A percentile compares a stretch with the other conserved stretches of the same genome.
Conservation (phyloP, 345 rosid genomes). For the Salix udensis region DNA sequence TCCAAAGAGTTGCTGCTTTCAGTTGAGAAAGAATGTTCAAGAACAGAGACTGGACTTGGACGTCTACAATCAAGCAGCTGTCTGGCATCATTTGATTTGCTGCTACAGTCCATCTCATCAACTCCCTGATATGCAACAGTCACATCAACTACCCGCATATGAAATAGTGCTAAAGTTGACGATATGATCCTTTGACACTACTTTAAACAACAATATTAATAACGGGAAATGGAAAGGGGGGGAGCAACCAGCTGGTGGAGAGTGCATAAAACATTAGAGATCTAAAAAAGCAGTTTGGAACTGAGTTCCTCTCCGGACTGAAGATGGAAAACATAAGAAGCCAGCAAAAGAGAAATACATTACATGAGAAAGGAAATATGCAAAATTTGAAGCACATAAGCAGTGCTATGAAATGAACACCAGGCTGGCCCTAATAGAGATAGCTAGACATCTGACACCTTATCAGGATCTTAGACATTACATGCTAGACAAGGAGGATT, state of each 20-base stretch:
- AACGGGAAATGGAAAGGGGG: too few relatives aligned
- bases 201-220: too few relatives aligned
- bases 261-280: too few relatives aligned
- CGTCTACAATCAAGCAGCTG: conserved; percentile 34
- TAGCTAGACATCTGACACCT: not conserved
- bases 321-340: not conserved
- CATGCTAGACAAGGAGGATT: not conserved
- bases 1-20: conserved; percentile 67
- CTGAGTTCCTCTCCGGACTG: not conserved
- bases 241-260: too few relatives aligned
- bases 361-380: not conserved
- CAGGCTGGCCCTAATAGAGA: not conserved
- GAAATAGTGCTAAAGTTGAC: not conserved
- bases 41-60: conserved; percentile 73
- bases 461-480: not conserved
- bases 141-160: conserved; percentile 4
- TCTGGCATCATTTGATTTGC: conserved; percentile 31
- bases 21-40: conserved; percentile 51
- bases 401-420: not conserved
- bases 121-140: conserved; percentile 37
- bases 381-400: not conserved
- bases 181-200: not conserved
- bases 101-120: conserved; percentile 45
- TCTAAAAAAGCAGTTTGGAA: not conserved
- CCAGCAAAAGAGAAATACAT: not conserved